Percentiles rank a stretch among this genome's conserved stretches.
These are phyloP conservation scores for Sinapis alba DNA, from an alignment of 441 rosid genomes.

Conservation along the genomic window DNA sequence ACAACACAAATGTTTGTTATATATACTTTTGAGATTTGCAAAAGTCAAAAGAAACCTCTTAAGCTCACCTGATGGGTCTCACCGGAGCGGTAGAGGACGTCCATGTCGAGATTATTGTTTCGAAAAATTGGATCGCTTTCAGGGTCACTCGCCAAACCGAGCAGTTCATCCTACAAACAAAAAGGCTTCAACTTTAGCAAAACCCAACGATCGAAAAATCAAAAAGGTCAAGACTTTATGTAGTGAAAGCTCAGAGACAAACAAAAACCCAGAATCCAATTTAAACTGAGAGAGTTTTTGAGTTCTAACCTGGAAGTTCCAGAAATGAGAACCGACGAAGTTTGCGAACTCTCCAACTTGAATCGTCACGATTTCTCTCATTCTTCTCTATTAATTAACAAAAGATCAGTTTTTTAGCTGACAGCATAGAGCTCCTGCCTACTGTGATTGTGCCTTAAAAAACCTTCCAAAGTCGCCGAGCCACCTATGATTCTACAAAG, in stretches of 20 bases:
- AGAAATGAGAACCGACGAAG: slow-evolving; percentile 91
- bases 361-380: slow-evolving; percentile 81
- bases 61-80: slow-evolving; percentile 67
- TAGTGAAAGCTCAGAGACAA: not conserved
- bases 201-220: not conserved
- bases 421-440: not conserved
- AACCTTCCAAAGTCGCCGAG: no score
- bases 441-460: not conserved
- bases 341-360: slow-evolving; percentile 87
- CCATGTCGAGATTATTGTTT: slow-evolving; percentile 63
- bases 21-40: not conserved
- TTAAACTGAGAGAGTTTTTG: not conserved
- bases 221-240: not conserved
- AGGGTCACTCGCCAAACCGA: slow-evolving; percentile 81
- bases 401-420: no score
- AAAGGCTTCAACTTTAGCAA: slow-evolving; percentile 15
- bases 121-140: slow-evolving; percentile 68
- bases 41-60: slow-evolving; percentile 19
- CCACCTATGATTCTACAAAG: no score
- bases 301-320: slow-evolving; percentile 85
- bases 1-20: not conserved
- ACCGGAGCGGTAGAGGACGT: slow-evolving; percentile 80
- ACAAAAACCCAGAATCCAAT: slow-evolving; percentile 20
- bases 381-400: slow-evolving; percentile 11
- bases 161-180: slow-evolving; percentile 74